These are phyloP conservation scores for Salisapilia sapeloensis DNA, from an alignment of 352 stramenopile genomes.

Conservation along the genomic window DNA sequence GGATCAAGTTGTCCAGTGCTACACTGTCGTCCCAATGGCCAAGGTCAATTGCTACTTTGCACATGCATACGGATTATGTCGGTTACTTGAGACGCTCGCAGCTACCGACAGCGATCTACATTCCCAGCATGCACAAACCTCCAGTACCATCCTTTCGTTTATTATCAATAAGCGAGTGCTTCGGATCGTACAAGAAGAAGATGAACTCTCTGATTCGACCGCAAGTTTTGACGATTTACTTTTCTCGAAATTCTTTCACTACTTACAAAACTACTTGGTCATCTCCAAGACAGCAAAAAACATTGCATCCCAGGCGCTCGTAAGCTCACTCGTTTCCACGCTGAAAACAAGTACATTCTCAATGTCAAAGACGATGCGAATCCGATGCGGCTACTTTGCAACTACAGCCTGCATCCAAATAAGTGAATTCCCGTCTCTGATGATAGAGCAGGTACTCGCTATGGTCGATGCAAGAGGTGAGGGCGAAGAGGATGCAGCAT, in stretches of 20 bases:
- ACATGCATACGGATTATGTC: slow-evolving; percentile 34
- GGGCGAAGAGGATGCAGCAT: too few species aligned
- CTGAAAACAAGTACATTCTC: too few species aligned
- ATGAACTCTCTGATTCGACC: neutral
- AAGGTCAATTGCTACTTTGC: slow-evolving; percentile 35
- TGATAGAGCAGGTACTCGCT: too few species aligned
- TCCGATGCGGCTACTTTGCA: too few species aligned
- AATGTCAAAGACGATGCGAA: too few species aligned
- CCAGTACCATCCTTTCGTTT: slow-evolving; percentile 16
- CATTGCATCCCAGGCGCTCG: slow-evolving; percentile 10
- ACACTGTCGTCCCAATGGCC: neutral
- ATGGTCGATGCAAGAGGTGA: too few species aligned
- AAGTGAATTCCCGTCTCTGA: too few species aligned
- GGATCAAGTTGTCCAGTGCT: slow-evolving; percentile 6
- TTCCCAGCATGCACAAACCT: too few species aligned
- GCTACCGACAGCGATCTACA: slow-evolving; percentile 3
- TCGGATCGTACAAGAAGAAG: neutral
- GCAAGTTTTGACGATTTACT: slow-evolving; percentile 25
- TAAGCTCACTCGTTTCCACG: slow-evolving; percentile 8
- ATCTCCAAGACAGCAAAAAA: slow-evolving; percentile 15
- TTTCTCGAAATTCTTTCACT: slow-evolving; percentile 36
- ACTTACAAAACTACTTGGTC: slow-evolving; percentile 35
- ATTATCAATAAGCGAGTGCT: slow-evolving; percentile 7
- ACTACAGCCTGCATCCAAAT: too few species aligned
- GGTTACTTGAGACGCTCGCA: slow-evolving; percentile 22